Conservation (phyloP, 179 eudicot species). For the Monotropa hypopitys region DNA sequence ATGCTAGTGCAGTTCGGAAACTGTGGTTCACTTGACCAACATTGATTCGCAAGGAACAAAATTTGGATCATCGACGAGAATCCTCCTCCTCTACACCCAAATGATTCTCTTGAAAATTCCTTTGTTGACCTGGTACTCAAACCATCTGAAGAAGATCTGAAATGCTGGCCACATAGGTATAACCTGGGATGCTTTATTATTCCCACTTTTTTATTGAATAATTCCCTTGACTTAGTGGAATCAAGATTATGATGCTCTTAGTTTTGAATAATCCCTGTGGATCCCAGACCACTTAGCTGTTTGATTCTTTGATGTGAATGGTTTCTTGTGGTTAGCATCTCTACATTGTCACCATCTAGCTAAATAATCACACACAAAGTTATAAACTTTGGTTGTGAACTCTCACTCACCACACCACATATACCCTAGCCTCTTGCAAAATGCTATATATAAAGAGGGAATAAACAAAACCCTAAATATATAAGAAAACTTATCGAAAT, state of each 20-base stretch:
- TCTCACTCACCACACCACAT: too few species aligned
- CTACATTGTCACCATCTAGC: neutral
- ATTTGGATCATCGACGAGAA: constrained; percentile 56
- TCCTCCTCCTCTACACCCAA: constrained; percentile 50
- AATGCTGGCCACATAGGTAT: constrained; percentile 76
- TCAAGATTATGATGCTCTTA: neutral
- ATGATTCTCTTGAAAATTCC: constrained; percentile 51
- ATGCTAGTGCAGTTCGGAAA: constrained; percentile 50
- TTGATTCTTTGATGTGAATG: neutral
- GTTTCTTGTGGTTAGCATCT: neutral
- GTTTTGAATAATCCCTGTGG: neutral
- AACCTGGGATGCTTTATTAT: neutral
- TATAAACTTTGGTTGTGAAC: too few species aligned
- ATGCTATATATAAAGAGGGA: too few species aligned
- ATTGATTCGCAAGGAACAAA: constrained; percentile 78
- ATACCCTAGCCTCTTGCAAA: too few species aligned
- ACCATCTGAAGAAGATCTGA: constrained; percentile 65
- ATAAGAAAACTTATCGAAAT: too few species aligned
- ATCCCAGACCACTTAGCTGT: neutral
- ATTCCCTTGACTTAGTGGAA: neutral
- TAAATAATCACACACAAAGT: too few species aligned
- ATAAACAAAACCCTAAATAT: too few species aligned
- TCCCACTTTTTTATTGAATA: neutral
- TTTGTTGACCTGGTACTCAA: constrained; percentile 69
- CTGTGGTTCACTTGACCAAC: constrained; percentile 65